Conservation (phyloP, 805 yeast species). For the Kluyveromyces siamensis region DNA sequence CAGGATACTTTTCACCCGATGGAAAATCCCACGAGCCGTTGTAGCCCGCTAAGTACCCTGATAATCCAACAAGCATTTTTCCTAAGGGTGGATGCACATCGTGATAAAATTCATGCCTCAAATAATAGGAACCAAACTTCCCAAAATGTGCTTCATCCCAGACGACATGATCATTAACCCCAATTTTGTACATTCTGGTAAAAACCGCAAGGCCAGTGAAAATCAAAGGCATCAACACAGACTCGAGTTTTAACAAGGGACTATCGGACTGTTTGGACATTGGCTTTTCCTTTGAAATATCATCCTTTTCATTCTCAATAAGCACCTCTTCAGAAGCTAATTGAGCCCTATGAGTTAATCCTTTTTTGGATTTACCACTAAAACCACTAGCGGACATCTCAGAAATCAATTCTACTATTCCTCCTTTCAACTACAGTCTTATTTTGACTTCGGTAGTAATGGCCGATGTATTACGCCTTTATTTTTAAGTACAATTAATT, state of each 20-base stretch:
- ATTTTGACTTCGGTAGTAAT: background rate
- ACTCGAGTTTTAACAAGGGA: slow-evolving; percentile 20
- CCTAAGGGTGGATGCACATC: slow-evolving; percentile 89
- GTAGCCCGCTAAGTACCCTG: slow-evolving; percentile 77
- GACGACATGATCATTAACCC: slow-evolving; percentile 48
- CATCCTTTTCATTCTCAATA: slow-evolving; percentile 11
- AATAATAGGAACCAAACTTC: slow-evolving; percentile 72
- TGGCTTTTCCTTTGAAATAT: slow-evolving; percentile 11
- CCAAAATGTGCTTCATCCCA: slow-evolving; percentile 95
- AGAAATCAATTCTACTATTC: background rate
- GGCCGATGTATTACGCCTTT: background rate
- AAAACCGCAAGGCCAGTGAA: slow-evolving; percentile 40
- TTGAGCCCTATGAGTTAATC: slow-evolving; percentile 7
- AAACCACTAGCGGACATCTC: slow-evolving; percentile 15
- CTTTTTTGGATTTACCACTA: slow-evolving; percentile 9
- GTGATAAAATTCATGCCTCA: slow-evolving; percentile 71
- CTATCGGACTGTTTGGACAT: background rate
- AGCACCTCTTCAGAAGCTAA: slow-evolving; percentile 5
- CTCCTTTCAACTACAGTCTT: background rate
- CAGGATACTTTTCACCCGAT: slow-evolving; percentile 58
- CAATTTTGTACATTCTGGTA: slow-evolving; percentile 53
- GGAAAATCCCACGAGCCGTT: slow-evolving; percentile 69
- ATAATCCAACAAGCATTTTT: slow-evolving; percentile 67
- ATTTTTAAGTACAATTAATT: background rate
- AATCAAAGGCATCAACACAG: slow-evolving; percentile 34